A percentile compares a stretch with the other conserved stretches of the same genome.
These are phyloP conservation scores for Lachnellula willkommii DNA, from an alignment of 2,329 filamentous ascomycete genomes.

Conservation along the genomic window DNA sequence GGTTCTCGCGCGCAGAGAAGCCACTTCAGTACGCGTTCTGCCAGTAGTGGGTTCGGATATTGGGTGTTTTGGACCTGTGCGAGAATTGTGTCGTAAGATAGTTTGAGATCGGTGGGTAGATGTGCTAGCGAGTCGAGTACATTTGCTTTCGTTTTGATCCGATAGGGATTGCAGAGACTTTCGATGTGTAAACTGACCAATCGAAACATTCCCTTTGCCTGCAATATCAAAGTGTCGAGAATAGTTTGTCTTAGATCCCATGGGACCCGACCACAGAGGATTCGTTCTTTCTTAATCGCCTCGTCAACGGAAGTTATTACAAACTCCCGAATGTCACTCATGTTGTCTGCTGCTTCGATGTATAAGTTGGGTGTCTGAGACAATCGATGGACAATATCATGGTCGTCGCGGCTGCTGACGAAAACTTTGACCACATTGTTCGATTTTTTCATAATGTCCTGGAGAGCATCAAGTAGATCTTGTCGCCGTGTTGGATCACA, in stretches of 20 bases:
- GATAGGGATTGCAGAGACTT: constrained; percentile 8
- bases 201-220: constrained; percentile 12
- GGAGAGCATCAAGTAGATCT: constrained; percentile 3
- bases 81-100: not conserved
- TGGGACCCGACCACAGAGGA: constrained; percentile 1
- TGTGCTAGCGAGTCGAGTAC: not conserved
- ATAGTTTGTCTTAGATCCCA: not conserved
- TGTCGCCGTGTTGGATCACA: not conserved
- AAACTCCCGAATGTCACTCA: constrained; percentile 2
- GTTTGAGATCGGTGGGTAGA: constrained; percentile 2
- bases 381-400: constrained; percentile 4
- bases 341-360: constrained; percentile 4
- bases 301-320: not conserved
- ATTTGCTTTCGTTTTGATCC: not conserved
- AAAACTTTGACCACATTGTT: constrained; percentile 8
- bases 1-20: constrained; percentile 1
- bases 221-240: not conserved
- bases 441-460: constrained; percentile 1
- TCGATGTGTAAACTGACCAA: constrained; percentile 12
- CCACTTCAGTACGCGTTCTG: not conserved
- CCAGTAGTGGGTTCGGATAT: no score
- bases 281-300: not conserved
- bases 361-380: not conserved
- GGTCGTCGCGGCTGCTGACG: constrained; percentile 7
- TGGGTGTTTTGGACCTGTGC: not conserved